A percentile compares a stretch with the other conserved stretches of the same genome.
phyloP scores from a whole-genome alignment of 306 rosid species.

The Lathyrus tuberosus region DNA sequence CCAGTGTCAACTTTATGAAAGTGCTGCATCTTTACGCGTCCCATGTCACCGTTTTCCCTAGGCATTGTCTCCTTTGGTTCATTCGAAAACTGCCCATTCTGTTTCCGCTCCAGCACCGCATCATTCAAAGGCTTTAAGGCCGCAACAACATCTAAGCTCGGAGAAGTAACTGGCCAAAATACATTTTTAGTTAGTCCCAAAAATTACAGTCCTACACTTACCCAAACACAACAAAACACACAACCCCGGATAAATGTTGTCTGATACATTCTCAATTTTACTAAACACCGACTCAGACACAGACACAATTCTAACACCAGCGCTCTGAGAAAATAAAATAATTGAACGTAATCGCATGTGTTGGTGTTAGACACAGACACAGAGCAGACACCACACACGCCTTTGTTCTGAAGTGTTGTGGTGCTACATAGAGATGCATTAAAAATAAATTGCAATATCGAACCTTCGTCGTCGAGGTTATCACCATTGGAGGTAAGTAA shows the following conservation, averaged over 20 bases:
- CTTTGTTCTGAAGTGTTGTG: neutral
- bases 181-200: conserved; percentile 38
- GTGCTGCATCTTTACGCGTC: conserved; percentile 54
- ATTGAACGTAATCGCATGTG: no score
- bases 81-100: conserved; percentile 39
- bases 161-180: conserved; percentile 61
- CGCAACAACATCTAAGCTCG: conserved; percentile 52
- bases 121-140: conserved; percentile 49
- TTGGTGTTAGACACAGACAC: neutral
- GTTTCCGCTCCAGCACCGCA: conserved; percentile 32
- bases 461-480: conserved; percentile 76
- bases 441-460: conserved; percentile 13
- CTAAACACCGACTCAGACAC: neutral
- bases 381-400: neutral
- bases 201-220: conserved; percentile 1
- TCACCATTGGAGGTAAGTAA: conserved; percentile 56
- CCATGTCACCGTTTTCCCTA: conserved; percentile 47
- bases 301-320: neutral
- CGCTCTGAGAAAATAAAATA: no score
- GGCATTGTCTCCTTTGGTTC: conserved; percentile 53
- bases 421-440: neutral
- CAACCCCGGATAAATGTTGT: neutral
- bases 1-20: conserved; percentile 53
- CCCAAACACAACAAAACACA: neutral
- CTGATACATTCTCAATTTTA: neutral